Base-by-base conservation (phyloP, 1,139 yeast genomes). In the Zygotorulaspora mrakii region DNA sequence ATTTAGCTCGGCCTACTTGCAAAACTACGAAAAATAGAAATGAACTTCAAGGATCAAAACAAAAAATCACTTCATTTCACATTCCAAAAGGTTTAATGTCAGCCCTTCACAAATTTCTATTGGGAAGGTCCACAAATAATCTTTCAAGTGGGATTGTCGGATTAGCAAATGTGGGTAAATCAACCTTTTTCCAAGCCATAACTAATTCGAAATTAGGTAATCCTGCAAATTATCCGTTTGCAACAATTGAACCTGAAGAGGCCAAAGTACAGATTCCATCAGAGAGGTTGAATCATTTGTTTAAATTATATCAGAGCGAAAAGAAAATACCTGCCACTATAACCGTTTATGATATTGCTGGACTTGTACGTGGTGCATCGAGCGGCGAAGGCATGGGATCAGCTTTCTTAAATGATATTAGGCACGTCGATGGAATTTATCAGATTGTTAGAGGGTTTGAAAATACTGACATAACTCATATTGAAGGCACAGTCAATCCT, bases 151-250 rank as follows among this genome's bases (percentile, higher is more conserved):
- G 77, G 8, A 77, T 82, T 2, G 89, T 82, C 6, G 89, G 89
- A 1, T 65, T 82, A 22, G 89, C 91, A 23, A 82, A 82, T 53
- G 87, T 82, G 30, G 91, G 89, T 14, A 82, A 82, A 53, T 77
- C 85, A 0, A 77, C 82, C 6, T 76, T 77, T 48, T 77, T 77
- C 64, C 82, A 77, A 58, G 77, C 80, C 24, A 78, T 89, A 47
- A 88, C 97, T 23, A 75, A 77, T 46, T 75, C 83, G 6, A 71
- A 68, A 11, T 60, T 82, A 37, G 88, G 91, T 0, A 82, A 79
- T 46, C 88, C 89, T 1, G 89, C 87, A 18, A 82, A 82, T 57
- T 82, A 82, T 54, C 89, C 91, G 3, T 82, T 79, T 64, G 91
- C 89, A 10, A 82, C 91, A 1, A 82, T 82, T 25, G 82, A 80